A percentile compares a stretch with the other conserved stretches of the same genome.
Evolutionary conservation across 78 protist genomes (phyloP).

Genomic region (Mantamonas sphyraenae): DNA sequence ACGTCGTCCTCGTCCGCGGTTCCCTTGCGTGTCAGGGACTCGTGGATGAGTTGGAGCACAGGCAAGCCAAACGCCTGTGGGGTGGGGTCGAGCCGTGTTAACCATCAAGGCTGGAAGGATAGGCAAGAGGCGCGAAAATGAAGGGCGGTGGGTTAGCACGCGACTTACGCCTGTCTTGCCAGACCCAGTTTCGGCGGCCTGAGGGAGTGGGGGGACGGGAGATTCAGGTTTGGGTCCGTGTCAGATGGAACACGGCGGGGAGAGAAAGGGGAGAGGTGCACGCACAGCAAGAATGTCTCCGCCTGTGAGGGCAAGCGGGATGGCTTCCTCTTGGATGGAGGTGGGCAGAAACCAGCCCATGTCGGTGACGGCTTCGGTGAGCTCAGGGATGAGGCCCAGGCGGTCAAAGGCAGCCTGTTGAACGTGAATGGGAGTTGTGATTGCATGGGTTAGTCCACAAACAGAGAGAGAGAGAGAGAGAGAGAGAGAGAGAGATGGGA

Average conservation of each 20-base stretch:
- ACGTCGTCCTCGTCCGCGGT: neutral
- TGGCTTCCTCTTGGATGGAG: constrained; percentile 44
- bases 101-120: too few relatives aligned
- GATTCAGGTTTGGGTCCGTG: too few relatives aligned
- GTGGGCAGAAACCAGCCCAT: constrained; percentile 68
- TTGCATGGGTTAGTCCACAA: too few relatives aligned
- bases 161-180: constrained; percentile 72
- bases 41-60: constrained; percentile 49
- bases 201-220: too few relatives aligned
- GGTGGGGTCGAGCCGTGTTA: too few relatives aligned
- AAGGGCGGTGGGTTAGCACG: too few relatives aligned
- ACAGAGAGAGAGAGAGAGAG: too few relatives aligned
- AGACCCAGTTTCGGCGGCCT: constrained; percentile 71
- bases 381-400: constrained; percentile 63
- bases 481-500: too few relatives aligned
- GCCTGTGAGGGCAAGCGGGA: constrained; percentile 24
- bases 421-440: too few relatives aligned
- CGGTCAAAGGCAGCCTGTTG: constrained; percentile 70
- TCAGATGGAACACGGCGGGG: too few relatives aligned
- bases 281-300: constrained; percentile 24
- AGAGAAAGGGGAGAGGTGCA: too few relatives aligned
- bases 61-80: constrained; percentile 34
- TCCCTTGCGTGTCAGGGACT: neutral
- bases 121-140: neutral
- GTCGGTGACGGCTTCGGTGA: constrained; percentile 58